Conservation (phyloP, 805 yeast genomes). For the Zygosaccharomyces pseudorouxii region DNA sequence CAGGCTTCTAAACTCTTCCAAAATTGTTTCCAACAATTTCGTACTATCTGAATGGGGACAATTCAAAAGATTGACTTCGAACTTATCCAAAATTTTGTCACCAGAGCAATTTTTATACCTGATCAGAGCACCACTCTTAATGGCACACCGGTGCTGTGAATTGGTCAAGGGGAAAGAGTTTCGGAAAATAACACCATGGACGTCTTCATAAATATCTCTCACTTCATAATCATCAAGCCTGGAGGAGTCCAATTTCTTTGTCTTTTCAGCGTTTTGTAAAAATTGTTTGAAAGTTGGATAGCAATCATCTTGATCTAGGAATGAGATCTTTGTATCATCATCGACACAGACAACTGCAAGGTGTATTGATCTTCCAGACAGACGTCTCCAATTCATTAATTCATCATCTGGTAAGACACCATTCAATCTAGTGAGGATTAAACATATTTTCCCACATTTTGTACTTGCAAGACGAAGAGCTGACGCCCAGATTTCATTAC, state of each 20-base stretch:
- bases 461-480: conserved; percentile 44
- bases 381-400: conserved; percentile 69
- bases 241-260: conserved; percentile 15
- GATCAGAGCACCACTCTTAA: conserved; percentile 64
- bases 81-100: conserved; percentile 35
- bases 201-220: conserved; percentile 47
- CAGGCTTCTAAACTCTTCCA: conserved; percentile 59
- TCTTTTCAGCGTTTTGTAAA: conserved; percentile 25
- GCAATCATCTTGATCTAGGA: conserved; percentile 33
- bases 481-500: conserved; percentile 62
- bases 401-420: conserved; percentile 81
- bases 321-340: conserved; percentile 46
- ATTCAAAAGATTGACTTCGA: conserved; percentile 65
- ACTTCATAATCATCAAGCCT: conserved; percentile 35
- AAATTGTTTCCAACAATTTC: conserved; percentile 48
- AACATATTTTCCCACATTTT: conserved; percentile 49
- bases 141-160: conserved; percentile 64
- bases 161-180: conserved; percentile 63
- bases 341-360: conserved; percentile 68
- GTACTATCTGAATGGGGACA: conserved; percentile 66
- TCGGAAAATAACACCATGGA: conserved; percentile 55
- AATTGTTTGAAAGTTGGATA: conserved; percentile 35
- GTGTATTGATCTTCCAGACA: conserved; percentile 56
- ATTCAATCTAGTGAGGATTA: conserved; percentile 64
- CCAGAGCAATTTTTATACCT: conserved; percentile 32